phyloP scores from a whole-genome alignment of 345 rosid genomes.

The Chamaenerion angustifolium region DNA sequence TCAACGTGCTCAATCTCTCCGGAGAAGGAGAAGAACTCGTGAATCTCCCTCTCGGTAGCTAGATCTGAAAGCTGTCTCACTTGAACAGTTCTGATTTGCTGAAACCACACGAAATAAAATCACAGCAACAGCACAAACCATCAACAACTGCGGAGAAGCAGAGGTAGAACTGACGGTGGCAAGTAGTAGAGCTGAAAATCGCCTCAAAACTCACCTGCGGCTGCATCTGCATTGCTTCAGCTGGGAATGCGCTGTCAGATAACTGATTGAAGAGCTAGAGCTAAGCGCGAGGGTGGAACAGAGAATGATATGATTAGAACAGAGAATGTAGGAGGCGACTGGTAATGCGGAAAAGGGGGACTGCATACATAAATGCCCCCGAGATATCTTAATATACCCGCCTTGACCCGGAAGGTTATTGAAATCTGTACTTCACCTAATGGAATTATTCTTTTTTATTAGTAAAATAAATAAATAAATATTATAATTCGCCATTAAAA shows the following conservation, averaged over 20 bases:
- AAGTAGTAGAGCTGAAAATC: neutral
- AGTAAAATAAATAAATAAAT: too few species aligned
- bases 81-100: constrained; percentile 64
- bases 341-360: constrained; percentile 3
- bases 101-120: neutral
- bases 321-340: constrained; percentile 1
- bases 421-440: too few species aligned
- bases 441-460: too few species aligned
- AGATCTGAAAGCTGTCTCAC: constrained; percentile 87
- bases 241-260: neutral
- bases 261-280: neutral
- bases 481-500: too few species aligned
- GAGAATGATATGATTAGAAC: neutral
- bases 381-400: neutral
- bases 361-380: constrained; percentile 9
- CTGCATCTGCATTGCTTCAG: constrained; percentile 9
- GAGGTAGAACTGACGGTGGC: neutral
- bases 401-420: neutral
- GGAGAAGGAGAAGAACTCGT: constrained; percentile 94
- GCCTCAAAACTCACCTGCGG: neutral
- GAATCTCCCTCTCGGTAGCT: constrained; percentile 91
- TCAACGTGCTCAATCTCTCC: constrained; percentile 72
- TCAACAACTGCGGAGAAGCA: neutral
- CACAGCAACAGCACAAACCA: neutral
- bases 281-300: constrained; percentile 4